Evolutionary conservation across 2,329 filamentous ascomycete species (phyloP).

Genomic region (Dichotomopilus funicola): DNA sequence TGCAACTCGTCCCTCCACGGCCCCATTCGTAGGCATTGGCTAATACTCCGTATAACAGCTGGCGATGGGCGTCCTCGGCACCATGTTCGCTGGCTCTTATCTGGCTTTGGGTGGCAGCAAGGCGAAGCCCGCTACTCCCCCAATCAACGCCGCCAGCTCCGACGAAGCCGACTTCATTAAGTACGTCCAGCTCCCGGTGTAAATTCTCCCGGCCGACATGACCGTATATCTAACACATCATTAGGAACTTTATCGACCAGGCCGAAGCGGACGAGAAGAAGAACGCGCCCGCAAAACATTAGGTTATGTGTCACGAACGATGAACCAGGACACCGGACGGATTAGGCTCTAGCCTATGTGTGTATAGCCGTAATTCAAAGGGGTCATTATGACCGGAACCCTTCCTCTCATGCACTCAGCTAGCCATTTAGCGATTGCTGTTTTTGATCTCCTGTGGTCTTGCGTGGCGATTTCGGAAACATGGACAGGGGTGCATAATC

Average conservation of each 20-base stretch:
- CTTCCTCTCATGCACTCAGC: no score
- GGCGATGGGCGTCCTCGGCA: slow-evolving; percentile 49
- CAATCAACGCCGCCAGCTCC: slow-evolving; percentile 55
- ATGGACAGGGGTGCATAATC: no score
- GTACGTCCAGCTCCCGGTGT: slow-evolving; percentile 35
- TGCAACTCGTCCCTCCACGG: not conserved
- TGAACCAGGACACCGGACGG: not conserved
- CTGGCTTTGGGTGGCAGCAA: slow-evolving; percentile 40
- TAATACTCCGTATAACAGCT: slow-evolving; percentile 36
- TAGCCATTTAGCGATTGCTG: no score
- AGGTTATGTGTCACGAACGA: slow-evolving; percentile 20
- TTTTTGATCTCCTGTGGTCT: no score
- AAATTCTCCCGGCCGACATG: not conserved
- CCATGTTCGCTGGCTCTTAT: slow-evolving; percentile 45
- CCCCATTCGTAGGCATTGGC: slow-evolving; percentile 13
- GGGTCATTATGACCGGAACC: no score
- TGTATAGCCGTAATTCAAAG: no score
- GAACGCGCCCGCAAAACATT: slow-evolving; percentile 32
- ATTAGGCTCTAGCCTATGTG: no score
- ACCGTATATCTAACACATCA: slow-evolving; percentile 10
- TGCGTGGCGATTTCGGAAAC: no score
- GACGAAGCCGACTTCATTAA: slow-evolving; percentile 62
- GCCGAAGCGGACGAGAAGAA: slow-evolving; percentile 38
- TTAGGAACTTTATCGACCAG: slow-evolving; percentile 43
- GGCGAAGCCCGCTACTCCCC: slow-evolving; percentile 39